Base-by-base conservation (phyloP, 2,329 filamentous ascomycete genomes). In the Esteya vermicola region DNA sequence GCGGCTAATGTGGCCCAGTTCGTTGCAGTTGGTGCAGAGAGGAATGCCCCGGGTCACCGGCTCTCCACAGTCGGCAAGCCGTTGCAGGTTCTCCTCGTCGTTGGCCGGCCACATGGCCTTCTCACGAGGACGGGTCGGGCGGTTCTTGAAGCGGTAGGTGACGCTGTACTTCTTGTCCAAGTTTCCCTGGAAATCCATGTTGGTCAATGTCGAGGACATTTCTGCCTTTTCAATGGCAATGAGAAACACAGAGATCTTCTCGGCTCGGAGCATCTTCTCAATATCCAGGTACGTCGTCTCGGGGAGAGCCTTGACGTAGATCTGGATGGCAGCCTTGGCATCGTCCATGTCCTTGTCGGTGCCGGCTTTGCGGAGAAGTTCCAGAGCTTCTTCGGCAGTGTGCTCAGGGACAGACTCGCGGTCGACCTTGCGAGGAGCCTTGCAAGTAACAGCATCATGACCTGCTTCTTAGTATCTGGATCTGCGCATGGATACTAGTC, bases 151-250 rank as follows among this genome's bases (percentile, higher is more conserved):
- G 36, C 79, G 72, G 52, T 78, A 75, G 0, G 71, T 72, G 37
- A 84, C 63, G 1, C 68, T 69, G 49, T 70, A 83, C 52, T 75
- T 76, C 56, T 75, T 76, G 42, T 69, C 68, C 18, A 79, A 60
- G 45, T 31, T 72, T 6, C 80, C 80, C 51, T 84, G 78, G 2
- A 83, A 60, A 47, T 84, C 78, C 72, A 84, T 80, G 57, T 81
- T 78, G 44, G 75, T 81, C 48, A 77, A 68, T 6, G 75, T 73
- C 1, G 59, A 52, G 1, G 64, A 53, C 23, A 81, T 55, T 33
- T 47, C 40, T 26, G 69, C 58, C 47, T 72, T 69, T 61, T 81
- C 70, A 6, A 72, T 56, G 6, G 73, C 74, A 47, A 84, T 78
- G 39, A 85, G 58, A 57, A 68, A 78, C 13, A 81, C 57, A 4